These are phyloP conservation scores for Gardenia jasminoides DNA, from an alignment of 257 asterid genomes.

Conservation along the genomic window DNA sequence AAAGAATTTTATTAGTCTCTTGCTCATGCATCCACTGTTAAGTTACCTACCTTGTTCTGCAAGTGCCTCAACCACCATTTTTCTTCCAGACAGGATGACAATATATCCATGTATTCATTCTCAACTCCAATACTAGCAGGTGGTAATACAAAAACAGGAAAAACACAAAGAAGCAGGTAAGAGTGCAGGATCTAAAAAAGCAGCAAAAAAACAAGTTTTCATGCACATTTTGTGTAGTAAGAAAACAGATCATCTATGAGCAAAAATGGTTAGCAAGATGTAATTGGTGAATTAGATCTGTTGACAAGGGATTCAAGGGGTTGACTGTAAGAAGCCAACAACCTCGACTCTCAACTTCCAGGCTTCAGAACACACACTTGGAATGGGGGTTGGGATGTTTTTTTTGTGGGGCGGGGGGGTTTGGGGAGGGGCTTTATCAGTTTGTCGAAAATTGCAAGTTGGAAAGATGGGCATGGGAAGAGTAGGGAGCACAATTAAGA, in stretches of 20 bases:
- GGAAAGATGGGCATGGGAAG: not conserved
- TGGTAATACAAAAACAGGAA: not conserved
- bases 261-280: not conserved
- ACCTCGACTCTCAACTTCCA: too few species aligned
- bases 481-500: constrained; percentile 6
- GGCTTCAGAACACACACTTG: too few species aligned
- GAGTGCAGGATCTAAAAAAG: not conserved
- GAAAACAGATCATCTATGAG: not conserved
- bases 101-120: not conserved
- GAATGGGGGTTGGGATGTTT: too few species aligned
- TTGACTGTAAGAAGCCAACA: not conserved
- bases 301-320: not conserved
- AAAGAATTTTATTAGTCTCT: not conserved
- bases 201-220: not conserved
- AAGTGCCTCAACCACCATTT: not conserved
- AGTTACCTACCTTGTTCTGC: not conserved
- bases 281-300: not conserved
- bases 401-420: not conserved
- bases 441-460: not conserved
- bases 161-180: not conserved
- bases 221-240: not conserved
- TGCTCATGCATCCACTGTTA: not conserved
- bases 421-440: too few species aligned
- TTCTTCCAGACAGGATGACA: not conserved
- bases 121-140: not conserved